These are phyloP conservation scores for Didymella glomerata DNA, from an alignment of 2,329 filamentous ascomycete species.

Conservation along the genomic window DNA sequence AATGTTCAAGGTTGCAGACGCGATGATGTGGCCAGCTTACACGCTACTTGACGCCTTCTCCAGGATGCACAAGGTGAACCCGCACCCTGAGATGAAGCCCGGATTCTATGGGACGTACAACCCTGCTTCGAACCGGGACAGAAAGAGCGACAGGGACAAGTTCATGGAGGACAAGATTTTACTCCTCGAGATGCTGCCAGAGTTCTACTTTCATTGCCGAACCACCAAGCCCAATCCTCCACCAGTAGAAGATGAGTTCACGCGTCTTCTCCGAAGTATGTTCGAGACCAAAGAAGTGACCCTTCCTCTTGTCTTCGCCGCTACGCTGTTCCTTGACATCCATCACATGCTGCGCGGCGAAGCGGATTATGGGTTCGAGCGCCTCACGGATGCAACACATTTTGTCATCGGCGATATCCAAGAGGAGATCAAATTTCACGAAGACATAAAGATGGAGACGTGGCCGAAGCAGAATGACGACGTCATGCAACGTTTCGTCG, in stretches of 20 bases:
- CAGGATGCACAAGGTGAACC: slow-evolving; percentile 28
- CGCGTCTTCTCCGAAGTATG: slow-evolving; percentile 36
- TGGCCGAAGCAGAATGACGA: slow-evolving; percentile 31
- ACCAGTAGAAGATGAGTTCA: slow-evolving; percentile 44
- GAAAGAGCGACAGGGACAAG: slow-evolving; percentile 40
- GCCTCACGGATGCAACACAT: slow-evolving; percentile 13
- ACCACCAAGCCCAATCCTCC: slow-evolving; percentile 20
- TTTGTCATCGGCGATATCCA: slow-evolving; percentile 19
- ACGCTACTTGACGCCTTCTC: slow-evolving; percentile 33
- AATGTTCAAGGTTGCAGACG: slow-evolving; percentile 25
- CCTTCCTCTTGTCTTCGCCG: slow-evolving; percentile 44
- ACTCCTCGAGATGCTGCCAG: slow-evolving; percentile 40
- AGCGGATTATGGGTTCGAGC: slow-evolving; percentile 15
- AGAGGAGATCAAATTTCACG: slow-evolving; percentile 27
- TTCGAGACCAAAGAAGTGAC: slow-evolving; percentile 36
- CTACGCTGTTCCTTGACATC: slow-evolving; percentile 48
- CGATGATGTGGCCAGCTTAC: neutral
- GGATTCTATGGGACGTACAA: slow-evolving; percentile 45
- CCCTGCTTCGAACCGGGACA: slow-evolving; percentile 37
- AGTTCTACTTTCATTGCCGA: slow-evolving; percentile 38
- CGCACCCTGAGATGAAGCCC: slow-evolving; percentile 37
- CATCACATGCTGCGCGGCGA: slow-evolving; percentile 46
- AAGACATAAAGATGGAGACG: slow-evolving; percentile 21
- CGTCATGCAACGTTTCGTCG: slow-evolving; percentile 14
- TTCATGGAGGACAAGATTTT: slow-evolving; percentile 50